These are phyloP conservation scores for Epichloe coenophiala DNA, from an alignment of 2,329 filamentous ascomycete species.

Conservation along the genomic window DNA sequence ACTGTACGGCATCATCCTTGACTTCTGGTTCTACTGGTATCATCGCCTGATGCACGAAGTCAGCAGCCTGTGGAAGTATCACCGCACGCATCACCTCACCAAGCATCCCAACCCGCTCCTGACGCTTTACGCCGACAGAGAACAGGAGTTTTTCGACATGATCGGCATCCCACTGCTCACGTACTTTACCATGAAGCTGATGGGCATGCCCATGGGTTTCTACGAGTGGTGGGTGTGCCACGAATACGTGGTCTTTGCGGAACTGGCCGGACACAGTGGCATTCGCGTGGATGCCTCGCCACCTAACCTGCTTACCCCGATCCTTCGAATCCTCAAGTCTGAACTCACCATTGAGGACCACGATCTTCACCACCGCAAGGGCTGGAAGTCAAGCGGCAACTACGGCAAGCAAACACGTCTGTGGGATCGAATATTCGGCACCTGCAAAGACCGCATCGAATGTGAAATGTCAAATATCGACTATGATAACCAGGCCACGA, in stretches of 20 bases:
- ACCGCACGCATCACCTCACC: constrained; percentile 5
- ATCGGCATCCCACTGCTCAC: constrained; percentile 4
- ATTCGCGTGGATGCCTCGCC: constrained; percentile 1
- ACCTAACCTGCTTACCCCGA: constrained; percentile 1
- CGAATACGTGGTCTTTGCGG: constrained; percentile 5
- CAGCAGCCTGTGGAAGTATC: constrained; percentile 2
- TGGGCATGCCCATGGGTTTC: constrained; percentile 6
- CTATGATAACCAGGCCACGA: too few relatives aligned
- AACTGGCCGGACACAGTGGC: constrained; percentile 4
- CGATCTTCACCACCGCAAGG: constrained; percentile 5
- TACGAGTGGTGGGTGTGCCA: constrained; percentile 7
- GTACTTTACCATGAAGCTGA: constrained; percentile 4
- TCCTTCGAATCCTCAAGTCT: background rate
- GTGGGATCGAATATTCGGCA: constrained; percentile 5
- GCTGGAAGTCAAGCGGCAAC: constrained; percentile 5
- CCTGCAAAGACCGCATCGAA: constrained; percentile 3
- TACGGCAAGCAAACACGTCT: constrained; percentile 6
- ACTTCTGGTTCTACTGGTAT: constrained; percentile 7
- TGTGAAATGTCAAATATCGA: background rate
- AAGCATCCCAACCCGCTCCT: constrained; percentile 5
- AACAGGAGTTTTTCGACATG: constrained; percentile 5
- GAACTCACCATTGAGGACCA: constrained; percentile 6
- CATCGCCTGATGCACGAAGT: constrained; percentile 6
- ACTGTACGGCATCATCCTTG: constrained; percentile 2
- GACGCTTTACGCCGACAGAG: constrained; percentile 2